Conservation (phyloP, 148 eudicot genomes). For the Rheum nobile region DNA sequence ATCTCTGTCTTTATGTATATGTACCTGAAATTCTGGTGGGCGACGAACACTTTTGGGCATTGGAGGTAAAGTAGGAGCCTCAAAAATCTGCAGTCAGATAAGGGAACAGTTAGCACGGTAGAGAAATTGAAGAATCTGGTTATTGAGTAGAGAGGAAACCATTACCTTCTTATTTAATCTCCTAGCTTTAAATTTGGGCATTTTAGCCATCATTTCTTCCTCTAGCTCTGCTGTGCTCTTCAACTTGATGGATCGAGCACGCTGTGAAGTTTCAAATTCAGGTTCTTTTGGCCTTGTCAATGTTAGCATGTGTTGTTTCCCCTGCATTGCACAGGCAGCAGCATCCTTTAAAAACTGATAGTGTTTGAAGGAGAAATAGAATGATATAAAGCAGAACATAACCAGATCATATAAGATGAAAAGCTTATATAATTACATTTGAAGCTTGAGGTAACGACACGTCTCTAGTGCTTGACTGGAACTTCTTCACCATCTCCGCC, state of each 20-base stretch:
- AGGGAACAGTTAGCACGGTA: background rate
- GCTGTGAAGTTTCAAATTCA: constrained; percentile 75
- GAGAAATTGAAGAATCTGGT: background rate
- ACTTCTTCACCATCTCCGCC: constrained; percentile 90
- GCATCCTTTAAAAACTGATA: background rate
- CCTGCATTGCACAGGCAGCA: constrained; percentile 16
- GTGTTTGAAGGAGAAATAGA: background rate
- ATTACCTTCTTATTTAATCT: constrained; percentile 78
- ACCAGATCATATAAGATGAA: background rate
- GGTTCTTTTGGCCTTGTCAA: constrained; percentile 91
- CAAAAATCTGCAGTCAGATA: constrained; percentile 50
- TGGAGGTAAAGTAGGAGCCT: constrained; percentile 58
- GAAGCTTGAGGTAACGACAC: constrained; percentile 35
- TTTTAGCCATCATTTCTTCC: constrained; percentile 97
- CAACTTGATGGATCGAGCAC: constrained; percentile 54
- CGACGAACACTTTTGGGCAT: constrained; percentile 62
- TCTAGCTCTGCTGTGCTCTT: constrained; percentile 92
- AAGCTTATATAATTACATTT: constrained; percentile 23
- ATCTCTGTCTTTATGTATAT: background rate
- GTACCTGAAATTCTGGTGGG: constrained; percentile 72
- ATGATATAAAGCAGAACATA: background rate
- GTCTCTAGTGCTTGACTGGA: constrained; percentile 78
- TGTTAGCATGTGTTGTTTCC: constrained; percentile 40
- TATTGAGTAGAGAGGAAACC: background rate
- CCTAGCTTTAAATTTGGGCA: constrained; percentile 92